phyloP scores from a whole-genome alignment of 208 protist genomes.

The Trypanosoma scelopori region DNA sequence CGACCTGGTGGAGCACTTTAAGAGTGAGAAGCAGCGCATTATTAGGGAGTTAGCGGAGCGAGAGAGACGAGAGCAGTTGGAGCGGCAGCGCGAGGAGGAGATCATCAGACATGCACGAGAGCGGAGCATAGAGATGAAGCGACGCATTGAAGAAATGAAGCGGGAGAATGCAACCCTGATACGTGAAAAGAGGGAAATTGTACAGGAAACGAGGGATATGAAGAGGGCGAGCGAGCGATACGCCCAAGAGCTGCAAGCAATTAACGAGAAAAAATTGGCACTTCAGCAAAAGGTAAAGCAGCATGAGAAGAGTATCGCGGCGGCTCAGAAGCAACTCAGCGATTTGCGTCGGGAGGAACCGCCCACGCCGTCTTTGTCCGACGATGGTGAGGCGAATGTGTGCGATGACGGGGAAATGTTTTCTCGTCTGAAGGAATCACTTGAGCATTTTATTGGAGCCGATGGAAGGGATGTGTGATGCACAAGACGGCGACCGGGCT shows the following conservation, averaged over 20 bases:
- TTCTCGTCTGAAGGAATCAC: constrained; percentile 15
- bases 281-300: constrained; percentile 52
- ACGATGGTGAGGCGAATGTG: constrained; percentile 34
- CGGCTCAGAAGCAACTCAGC: constrained; percentile 37
- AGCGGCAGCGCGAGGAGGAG: constrained; percentile 73
- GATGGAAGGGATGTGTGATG: constrained; percentile 14
- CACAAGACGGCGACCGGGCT: not conserved
- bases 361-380: constrained; percentile 36
- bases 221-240: constrained; percentile 61
- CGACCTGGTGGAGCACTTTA: constrained; percentile 67
- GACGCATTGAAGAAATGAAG: constrained; percentile 61
- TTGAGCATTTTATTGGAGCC: constrained; percentile 22
- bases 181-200: constrained; percentile 60
- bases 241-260: constrained; percentile 48
- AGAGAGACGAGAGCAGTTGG: constrained; percentile 77
- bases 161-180: constrained; percentile 55
- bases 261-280: constrained; percentile 49
- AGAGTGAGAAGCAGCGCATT: constrained; percentile 71
- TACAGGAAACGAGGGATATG: constrained; percentile 55
- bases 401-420: constrained; percentile 34
- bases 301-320: constrained; percentile 66
- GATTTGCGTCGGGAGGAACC: constrained; percentile 46
- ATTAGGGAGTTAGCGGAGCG: constrained; percentile 73
- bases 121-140: constrained; percentile 68
- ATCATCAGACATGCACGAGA: constrained; percentile 75